Percentiles rank a stretch among this genome's conserved stretches.
Evolutionary conservation across 176 grass and related monocot genomes (phyloP).

Genomic region (Ensete ventricosum): DNA sequence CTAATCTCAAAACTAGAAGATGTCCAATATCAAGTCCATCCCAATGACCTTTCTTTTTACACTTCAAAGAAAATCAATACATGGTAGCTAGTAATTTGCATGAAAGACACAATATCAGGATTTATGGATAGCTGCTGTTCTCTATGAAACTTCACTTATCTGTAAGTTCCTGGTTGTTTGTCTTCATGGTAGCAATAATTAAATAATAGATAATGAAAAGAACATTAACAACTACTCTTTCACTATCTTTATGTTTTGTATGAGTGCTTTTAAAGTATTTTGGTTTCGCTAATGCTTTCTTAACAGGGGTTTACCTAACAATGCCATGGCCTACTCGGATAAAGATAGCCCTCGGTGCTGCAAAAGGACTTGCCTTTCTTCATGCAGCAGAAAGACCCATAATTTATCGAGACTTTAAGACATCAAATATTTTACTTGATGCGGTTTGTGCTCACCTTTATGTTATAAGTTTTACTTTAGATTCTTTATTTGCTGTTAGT

Average conservation of each 20-base stretch:
- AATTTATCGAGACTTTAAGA: constrained; percentile 20
- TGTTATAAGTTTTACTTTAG: background rate
- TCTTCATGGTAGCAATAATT: too few species aligned
- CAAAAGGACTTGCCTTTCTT: constrained; percentile 21
- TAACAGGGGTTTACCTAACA: constrained; percentile 2
- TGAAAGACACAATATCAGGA: background rate
- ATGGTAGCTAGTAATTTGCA: background rate
- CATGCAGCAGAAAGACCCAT: constrained; percentile 7
- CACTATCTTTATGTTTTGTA: background rate
- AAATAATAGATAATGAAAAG: too few species aligned
- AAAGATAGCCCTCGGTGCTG: constrained; percentile 12
- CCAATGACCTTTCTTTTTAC: too few species aligned
- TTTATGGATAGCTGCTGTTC: too few species aligned
- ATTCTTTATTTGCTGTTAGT: background rate
- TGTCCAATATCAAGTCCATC: background rate
- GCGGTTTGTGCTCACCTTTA: constrained; percentile 6
- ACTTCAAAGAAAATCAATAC: background rate
- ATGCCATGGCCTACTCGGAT: constrained; percentile 13
- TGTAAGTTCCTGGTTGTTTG: too few species aligned
- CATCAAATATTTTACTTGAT: constrained; percentile 17
- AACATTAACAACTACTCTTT: too few species aligned
- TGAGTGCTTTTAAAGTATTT: background rate
- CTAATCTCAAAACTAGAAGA: background rate
- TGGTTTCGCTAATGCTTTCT: background rate
- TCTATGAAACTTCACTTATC: too few species aligned